Conservation (phyloP, 345 rosid species). For the Brassica napus region DNA sequence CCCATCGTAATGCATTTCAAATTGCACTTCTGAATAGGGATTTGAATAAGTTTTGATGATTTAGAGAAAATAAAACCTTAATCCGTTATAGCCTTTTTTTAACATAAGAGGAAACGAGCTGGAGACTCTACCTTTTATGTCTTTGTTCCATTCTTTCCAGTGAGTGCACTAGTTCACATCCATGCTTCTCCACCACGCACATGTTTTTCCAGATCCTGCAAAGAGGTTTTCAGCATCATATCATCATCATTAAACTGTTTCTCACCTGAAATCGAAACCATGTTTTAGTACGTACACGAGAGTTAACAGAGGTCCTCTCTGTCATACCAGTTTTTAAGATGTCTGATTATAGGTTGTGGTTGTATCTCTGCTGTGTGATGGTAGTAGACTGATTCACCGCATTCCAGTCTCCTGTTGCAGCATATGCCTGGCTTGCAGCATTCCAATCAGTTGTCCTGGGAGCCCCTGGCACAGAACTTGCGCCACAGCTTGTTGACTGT, state of each 20-base stretch:
- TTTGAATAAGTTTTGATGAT: slow-evolving; percentile 20
- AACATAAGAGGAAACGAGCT: slow-evolving; percentile 15
- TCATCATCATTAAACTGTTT: neutral
- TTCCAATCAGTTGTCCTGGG: slow-evolving; percentile 24
- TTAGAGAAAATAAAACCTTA: neutral
- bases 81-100: slow-evolving; percentile 12
- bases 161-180: neutral
- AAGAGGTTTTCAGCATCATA: slow-evolving; percentile 16
- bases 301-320: slow-evolving; percentile 12
- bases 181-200: slow-evolving; percentile 11
- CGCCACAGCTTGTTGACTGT: slow-evolving; percentile 23
- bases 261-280: slow-evolving; percentile 15
- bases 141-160: slow-evolving; percentile 7
- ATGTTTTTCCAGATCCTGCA: slow-evolving; percentile 26
- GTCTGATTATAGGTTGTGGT: slow-evolving; percentile 31
- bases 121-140: slow-evolving; percentile 25
- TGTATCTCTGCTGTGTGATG: slow-evolving; percentile 29
- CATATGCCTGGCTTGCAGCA: slow-evolving; percentile 35
- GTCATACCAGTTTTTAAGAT: slow-evolving; percentile 11
- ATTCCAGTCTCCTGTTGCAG: slow-evolving; percentile 34
- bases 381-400: slow-evolving; percentile 30
- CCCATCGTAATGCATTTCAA: slow-evolving; percentile 8
- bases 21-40: slow-evolving; percentile 26
- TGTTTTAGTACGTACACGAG: slow-evolving; percentile 16
- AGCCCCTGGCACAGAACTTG: slow-evolving; percentile 28